Evolutionary conservation across 495 filamentous ascomycete species (phyloP).

Genomic region (Neurospora sp.): DNA sequence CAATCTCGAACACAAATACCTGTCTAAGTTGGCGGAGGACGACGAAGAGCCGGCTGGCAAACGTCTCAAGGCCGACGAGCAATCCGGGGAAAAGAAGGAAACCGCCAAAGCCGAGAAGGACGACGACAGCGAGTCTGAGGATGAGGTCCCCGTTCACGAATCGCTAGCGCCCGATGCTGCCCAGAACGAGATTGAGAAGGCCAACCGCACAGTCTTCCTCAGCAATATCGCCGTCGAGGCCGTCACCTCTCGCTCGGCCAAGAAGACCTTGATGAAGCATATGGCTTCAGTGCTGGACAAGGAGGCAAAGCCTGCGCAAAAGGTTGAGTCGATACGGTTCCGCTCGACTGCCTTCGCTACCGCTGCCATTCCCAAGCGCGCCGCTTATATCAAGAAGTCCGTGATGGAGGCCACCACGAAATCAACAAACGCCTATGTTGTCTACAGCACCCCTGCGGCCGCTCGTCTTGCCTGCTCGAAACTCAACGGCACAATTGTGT

Average conservation of each 20-base stretch:
- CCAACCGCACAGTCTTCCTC: constrained; percentile 83
- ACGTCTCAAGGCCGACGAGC: constrained; percentile 35
- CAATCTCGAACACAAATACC: constrained; percentile 72
- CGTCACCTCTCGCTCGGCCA: constrained; percentile 68
- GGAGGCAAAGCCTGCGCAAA: constrained; percentile 43
- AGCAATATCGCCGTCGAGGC: constrained; percentile 79
- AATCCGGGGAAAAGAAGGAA: constrained; percentile 18
- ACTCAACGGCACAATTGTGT: constrained; percentile 74
- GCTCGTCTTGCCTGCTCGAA: constrained; percentile 64
- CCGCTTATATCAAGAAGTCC: constrained; percentile 72
- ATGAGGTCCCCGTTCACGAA: constrained; percentile 35
- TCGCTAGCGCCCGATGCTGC: constrained; percentile 34
- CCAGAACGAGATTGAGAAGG: constrained; percentile 64
- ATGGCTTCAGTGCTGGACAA: constrained; percentile 41
- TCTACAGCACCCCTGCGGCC: constrained; percentile 64
- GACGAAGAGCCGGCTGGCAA: constrained; percentile 36
- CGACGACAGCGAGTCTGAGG: constrained; percentile 19
- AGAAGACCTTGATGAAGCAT: constrained; percentile 65
- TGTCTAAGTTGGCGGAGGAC: constrained; percentile 53
- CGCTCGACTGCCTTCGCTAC: constrained; percentile 77
- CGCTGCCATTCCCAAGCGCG: constrained; percentile 74
- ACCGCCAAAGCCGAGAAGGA: constrained; percentile 12
- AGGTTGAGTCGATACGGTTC: constrained; percentile 83
- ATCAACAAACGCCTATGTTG: constrained; percentile 88
- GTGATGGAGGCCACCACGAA: constrained; percentile 82